Percentiles rank a stretch among this genome's conserved stretches.
These are phyloP conservation scores for Suillus paluster DNA, from an alignment of 768 basidiomycete genomes.

Conservation along the genomic window DNA sequence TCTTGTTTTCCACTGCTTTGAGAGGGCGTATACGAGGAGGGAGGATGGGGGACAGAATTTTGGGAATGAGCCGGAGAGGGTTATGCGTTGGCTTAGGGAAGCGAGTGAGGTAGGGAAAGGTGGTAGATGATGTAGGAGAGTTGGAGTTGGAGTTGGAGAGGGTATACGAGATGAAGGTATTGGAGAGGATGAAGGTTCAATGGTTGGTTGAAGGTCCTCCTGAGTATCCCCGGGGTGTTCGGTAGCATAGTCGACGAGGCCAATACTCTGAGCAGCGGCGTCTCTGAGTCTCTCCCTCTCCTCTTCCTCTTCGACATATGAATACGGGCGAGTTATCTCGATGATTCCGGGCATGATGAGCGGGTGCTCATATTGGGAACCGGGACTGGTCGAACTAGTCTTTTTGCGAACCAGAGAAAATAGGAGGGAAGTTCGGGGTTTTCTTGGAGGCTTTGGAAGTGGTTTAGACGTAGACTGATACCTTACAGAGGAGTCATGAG, in stretches of 20 bases:
- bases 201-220: conserved; percentile 42
- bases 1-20: conserved; percentile 73
- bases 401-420: conserved; percentile 46
- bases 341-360: conserved; percentile 70
- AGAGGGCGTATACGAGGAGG: conserved; percentile 71
- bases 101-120: conserved; percentile 64
- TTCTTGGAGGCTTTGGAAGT: conserved; percentile 25
- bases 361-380: conserved; percentile 35
- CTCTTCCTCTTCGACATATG: conserved; percentile 62
- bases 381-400: conserved; percentile 32
- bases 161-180: conserved; percentile 29
- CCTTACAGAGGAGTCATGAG: conserved; percentile 12
- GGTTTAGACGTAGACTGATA: background rate
- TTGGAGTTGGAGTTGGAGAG: conserved; percentile 20
- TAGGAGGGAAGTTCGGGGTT: conserved; percentile 50
- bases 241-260: conserved; percentile 39
- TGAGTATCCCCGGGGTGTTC: conserved; percentile 22
- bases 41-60: conserved; percentile 74
- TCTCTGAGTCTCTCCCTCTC: conserved; percentile 78
- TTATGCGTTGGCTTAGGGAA: conserved; percentile 54
- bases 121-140: conserved; percentile 40
- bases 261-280: conserved; percentile 77
- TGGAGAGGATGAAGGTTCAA: conserved; percentile 18
- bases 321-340: conserved; percentile 60
- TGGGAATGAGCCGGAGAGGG: conserved; percentile 57